Evolutionary conservation across 192 early-diverging fungal genomes (phyloP).

Genomic region (Linnemannia zychae): DNA sequence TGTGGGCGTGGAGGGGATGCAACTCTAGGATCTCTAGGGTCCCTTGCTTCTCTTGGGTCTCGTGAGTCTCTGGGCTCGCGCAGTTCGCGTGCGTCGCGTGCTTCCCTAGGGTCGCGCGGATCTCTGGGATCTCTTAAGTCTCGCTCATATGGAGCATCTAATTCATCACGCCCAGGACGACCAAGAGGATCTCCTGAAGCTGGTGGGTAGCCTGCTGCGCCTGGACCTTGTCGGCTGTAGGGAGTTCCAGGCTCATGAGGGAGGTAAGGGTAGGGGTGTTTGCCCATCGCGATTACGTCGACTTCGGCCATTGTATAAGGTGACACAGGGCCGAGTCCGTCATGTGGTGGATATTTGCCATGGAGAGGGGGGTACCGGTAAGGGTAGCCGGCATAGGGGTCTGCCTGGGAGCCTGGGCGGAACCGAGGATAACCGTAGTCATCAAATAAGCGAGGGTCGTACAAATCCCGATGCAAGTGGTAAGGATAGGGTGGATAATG

Average conservation of each 20-base stretch:
- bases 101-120: background rate
- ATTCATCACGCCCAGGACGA: background rate
- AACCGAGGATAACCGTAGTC: background rate
- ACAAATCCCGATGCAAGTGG: background rate
- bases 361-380: slow-evolving; percentile 2
- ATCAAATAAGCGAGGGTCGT: background rate
- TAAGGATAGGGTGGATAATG: slow-evolving; percentile 4
- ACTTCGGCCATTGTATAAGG: background rate
- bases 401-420: background rate
- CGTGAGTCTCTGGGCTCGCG: background rate
- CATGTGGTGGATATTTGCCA: background rate
- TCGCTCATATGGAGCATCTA: background rate
- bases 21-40: background rate
- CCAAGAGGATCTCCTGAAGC: background rate
- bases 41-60: background rate
- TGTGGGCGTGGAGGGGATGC: slow-evolving; percentile 4
- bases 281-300: background rate
- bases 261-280: background rate
- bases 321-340: background rate
- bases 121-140: background rate
- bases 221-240: background rate
- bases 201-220: background rate
- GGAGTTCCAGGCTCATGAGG: background rate
- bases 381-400: background rate
- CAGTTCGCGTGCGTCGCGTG: background rate